These are phyloP conservation scores for Penicillium sp. DNA, from an alignment of 2,329 filamentous ascomycete genomes.

Conservation along the genomic window DNA sequence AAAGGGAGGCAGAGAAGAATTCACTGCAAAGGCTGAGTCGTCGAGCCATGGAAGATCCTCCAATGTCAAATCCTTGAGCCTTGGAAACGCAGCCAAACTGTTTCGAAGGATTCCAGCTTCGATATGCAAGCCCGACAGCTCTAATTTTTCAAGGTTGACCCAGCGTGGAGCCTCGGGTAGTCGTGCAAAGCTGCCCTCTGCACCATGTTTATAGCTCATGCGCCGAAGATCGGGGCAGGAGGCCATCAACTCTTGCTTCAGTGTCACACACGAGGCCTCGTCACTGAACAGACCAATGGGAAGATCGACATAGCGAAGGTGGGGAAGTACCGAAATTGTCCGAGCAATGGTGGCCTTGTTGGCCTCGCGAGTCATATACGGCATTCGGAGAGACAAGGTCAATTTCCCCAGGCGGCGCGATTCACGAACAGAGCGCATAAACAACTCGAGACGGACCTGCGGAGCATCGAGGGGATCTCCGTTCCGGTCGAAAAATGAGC, in stretches of 20 bases:
- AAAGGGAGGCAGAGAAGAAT: conserved; percentile 67
- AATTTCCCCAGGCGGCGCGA: conserved; percentile 67
- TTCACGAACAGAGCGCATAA: conserved; percentile 79
- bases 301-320: conserved; percentile 84
- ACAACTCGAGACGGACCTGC: conserved; percentile 69
- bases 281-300: conserved; percentile 85
- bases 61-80: conserved; percentile 72
- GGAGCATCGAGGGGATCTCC: conserved; percentile 79
- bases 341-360: conserved; percentile 81
- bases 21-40: conserved; percentile 71
- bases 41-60: conserved; percentile 68
- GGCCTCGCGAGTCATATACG: conserved; percentile 92
- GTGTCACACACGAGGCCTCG: conserved; percentile 69
- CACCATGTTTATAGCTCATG: conserved; percentile 79
- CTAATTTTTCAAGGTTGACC: conserved; percentile 43
- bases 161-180: conserved; percentile 58
- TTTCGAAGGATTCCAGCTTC: conserved; percentile 57
- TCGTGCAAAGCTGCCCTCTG: conserved; percentile 73
- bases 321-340: conserved; percentile 79
- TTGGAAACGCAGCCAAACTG: conserved; percentile 66
- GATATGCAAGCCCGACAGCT: conserved; percentile 39
- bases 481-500: conserved; percentile 71
- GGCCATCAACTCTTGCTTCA: conserved; percentile 81
- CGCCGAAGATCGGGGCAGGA: conserved; percentile 81
- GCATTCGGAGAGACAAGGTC: conserved; percentile 80